These are phyloP conservation scores for Phytopythium oedochilum DNA, from an alignment of 352 stramenopile species.

Conservation along the genomic window DNA sequence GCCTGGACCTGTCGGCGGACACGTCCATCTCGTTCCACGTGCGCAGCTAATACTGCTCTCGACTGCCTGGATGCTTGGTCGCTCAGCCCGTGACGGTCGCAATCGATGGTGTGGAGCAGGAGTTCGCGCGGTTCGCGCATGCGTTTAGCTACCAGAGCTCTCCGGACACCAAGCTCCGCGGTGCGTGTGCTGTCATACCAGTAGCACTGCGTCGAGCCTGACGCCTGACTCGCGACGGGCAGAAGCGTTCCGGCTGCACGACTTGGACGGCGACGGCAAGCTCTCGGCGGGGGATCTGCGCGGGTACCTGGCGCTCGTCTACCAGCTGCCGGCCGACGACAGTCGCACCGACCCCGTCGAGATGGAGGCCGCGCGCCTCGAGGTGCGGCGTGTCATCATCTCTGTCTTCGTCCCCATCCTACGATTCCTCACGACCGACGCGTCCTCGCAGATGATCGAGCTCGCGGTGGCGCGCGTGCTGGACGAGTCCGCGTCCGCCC, in stretches of 20 bases:
- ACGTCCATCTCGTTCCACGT: slow-evolving; percentile 36
- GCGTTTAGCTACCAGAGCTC: slow-evolving; percentile 59
- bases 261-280: slow-evolving; percentile 68
- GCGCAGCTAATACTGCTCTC: neutral
- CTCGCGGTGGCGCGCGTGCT: slow-evolving; percentile 38
- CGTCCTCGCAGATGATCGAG: slow-evolving; percentile 25
- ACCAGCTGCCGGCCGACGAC: slow-evolving; percentile 22
- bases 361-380: slow-evolving; percentile 17
- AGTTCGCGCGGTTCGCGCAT: slow-evolving; percentile 49
- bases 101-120: slow-evolving; percentile 13
- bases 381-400: too few relatives aligned
- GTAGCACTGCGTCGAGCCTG: too few relatives aligned
- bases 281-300: slow-evolving; percentile 53
- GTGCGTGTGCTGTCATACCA: slow-evolving; percentile 7
- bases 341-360: slow-evolving; percentile 10
- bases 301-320: slow-evolving; percentile 38
- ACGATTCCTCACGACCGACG: neutral
- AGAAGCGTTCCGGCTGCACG: slow-evolving; percentile 69
- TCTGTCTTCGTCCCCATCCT: neutral
- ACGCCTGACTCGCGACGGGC: too few relatives aligned
- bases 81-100: neutral
- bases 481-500: slow-evolving; percentile 46
- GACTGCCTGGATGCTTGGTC: slow-evolving; percentile 1
- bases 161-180: slow-evolving; percentile 43
- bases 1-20: slow-evolving; percentile 29